phyloP scores from a whole-genome alignment of 2,329 filamentous ascomycete species.

The Onygena corvina region DNA sequence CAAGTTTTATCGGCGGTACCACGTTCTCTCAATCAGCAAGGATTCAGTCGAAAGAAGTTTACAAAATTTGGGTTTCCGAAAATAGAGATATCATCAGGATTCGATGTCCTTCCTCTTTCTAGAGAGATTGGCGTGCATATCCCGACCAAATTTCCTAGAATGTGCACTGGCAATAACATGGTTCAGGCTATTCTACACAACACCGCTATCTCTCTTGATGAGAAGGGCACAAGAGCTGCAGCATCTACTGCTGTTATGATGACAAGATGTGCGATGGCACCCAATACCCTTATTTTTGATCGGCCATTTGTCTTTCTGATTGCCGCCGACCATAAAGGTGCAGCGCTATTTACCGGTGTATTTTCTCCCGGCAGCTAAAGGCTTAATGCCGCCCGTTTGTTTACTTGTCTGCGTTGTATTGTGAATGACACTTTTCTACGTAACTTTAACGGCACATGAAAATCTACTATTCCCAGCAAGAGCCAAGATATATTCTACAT shows the following conservation, averaged over 20 bases:
- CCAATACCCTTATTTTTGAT: neutral
- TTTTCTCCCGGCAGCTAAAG: neutral
- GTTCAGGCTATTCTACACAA: neutral
- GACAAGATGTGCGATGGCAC: neutral
- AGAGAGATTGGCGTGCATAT: neutral
- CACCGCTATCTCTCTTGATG: neutral
- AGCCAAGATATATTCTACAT: too few species aligned
- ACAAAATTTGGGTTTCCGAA: constrained; percentile 4
- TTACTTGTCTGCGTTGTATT: too few species aligned
- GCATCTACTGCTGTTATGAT: constrained; percentile 1
- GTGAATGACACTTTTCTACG: too few species aligned
- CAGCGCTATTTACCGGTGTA: neutral
- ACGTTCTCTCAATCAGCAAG: neutral
- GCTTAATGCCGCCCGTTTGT: too few species aligned
- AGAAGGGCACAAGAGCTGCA: neutral
- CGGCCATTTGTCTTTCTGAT: constrained; percentile 4
- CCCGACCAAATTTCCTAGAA: neutral
- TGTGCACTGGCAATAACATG: neutral
- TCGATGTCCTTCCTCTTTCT: neutral
- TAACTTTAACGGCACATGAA: too few species aligned
- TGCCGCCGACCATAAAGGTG: neutral
- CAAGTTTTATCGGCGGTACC: neutral
- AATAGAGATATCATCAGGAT: neutral
- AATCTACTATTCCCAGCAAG: too few species aligned
- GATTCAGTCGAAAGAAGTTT: neutral